Evolutionary conservation across 192 early-diverging fungal genomes (phyloP), one percentile per base, ranked within the genome.

Genomic region (Podila epicladia): DNA sequence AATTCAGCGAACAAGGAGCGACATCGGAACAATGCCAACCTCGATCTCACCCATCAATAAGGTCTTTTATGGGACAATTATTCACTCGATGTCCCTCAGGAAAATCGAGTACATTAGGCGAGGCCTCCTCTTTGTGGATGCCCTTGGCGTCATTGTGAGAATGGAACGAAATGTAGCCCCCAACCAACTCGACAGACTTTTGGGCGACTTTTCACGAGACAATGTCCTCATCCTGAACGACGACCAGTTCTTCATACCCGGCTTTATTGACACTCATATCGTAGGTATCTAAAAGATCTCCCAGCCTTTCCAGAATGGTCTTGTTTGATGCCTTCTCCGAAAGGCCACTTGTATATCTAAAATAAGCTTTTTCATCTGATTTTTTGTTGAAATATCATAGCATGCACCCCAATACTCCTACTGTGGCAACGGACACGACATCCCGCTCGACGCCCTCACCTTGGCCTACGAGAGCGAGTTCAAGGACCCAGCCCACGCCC

Each of bases 341-440:
- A 45, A 37, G 35, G 4, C 35, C 35, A 37, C 35, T 1, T 1
- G 35, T 15, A 45, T 17, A 4, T 45, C 41, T 45, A 45, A 45
- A 45, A 45, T 45, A 45, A 15, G 41, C 41, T 17, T 45, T 45
- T 45, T 45, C 15, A 2, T 45, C 11, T 4, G 4, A 35, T 7
- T 55, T 7, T 55, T 60, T 17, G 22, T 12, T 7, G 28, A 17
- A 24, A 17, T 11, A 29, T 24, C 26, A 20, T 57, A 75, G 65
- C 95, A 96, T 67, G 93, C 93, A 5, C 91, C 95, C n/a, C 95
- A 96, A 84, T 93, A 91, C 70, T 75, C 89, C 20, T 95, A 91
- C 67, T 85, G 92, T 33, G 95, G 95, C 31, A 90, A 91, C 15
- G 94, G 94, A 38, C 91, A 92, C 75, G 92, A 94, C 69, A 85